These are phyloP conservation scores for Nannizziopsis barbatae DNA, from an alignment of 2,329 filamentous ascomycete species.

Conservation along the genomic window DNA sequence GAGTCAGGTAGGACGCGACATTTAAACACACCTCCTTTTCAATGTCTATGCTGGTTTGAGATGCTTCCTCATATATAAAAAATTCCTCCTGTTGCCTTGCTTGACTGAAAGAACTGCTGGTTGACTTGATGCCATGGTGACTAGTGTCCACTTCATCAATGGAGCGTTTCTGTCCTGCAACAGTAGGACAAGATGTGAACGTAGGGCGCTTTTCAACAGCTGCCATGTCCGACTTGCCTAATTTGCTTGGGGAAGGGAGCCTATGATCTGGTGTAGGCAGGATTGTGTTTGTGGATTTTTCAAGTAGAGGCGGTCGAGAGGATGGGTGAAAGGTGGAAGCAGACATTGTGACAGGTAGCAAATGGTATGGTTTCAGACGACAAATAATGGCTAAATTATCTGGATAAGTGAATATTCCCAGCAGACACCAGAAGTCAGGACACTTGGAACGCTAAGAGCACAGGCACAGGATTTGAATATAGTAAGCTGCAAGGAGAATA, in stretches of 20 bases:
- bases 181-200: conserved; percentile 22
- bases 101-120: conserved; percentile 17
- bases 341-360: conserved; percentile 7
- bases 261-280: conserved; percentile 23
- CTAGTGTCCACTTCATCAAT: conserved; percentile 30
- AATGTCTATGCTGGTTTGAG: conserved; percentile 13
- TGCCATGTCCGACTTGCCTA: background rate
- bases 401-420: conserved; percentile 3
- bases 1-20: background rate
- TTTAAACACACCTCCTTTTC: conserved; percentile 16
- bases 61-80: conserved; percentile 18
- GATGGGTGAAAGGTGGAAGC: conserved; percentile 27
- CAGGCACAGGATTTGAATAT: too few species aligned
- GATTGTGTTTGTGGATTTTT: conserved; percentile 34
- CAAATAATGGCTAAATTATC: background rate
- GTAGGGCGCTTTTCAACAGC: background rate
- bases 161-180: conserved; percentile 32
- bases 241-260: background rate
- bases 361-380: background rate
- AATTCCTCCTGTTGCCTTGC: conserved; percentile 16
- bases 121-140: conserved; percentile 11
- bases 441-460: background rate
- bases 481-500: background rate
- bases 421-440: background rate
- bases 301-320: conserved; percentile 31